Evolutionary conservation across 2,329 filamentous ascomycete species (phyloP), one percentile per base, ranked within the genome.

Genomic region (Beauveria varroae): DNA sequence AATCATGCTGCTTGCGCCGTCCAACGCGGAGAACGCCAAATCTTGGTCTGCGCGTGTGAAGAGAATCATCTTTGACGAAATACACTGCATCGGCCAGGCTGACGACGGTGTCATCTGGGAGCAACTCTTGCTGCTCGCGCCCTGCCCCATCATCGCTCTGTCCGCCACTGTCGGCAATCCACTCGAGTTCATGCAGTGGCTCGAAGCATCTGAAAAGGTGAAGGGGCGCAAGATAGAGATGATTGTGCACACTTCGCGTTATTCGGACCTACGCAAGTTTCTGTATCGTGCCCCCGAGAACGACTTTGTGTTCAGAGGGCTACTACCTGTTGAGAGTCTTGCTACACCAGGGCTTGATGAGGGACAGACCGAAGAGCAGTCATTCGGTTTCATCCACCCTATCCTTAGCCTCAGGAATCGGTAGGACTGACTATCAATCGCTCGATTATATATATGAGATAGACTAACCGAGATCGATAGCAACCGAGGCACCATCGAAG

Each of bases 141-240:
- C 88, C 1, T 93, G 88, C 65, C 89, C 88, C 0, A 89, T 93
- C 55, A 88, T 93, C 64, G 89, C 89, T 0, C 79, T 93, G 1
- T 93, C 89, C 1, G 90, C 89, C 1, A 93, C 90, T 0, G 86
- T 93, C 16, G 89, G 89, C 4, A 93, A 93, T 64, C 88, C 88
- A 0, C 71, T 81, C 1, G 83, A 88, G 66, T 91, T 93, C 73
- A 82, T 78, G 58, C 76, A 79, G 30, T 93, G 89, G 89, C 78
- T 93, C 0, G 75, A 76, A 1, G 78, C 78, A 3, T 86, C 87
- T 0, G 87, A 92, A 67, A 80, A 79, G 61, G 78, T 79, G 1
- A 86, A 86, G 62, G 86, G 87, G 0, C 80, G 82, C 46, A 78
- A 87, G 0, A 69, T 93, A 16, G 82, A 81, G 24, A 89, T 89